Conservation (phyloP, 2,329 filamentous ascomycete species). For the Colletotrichum lupini region DNA sequence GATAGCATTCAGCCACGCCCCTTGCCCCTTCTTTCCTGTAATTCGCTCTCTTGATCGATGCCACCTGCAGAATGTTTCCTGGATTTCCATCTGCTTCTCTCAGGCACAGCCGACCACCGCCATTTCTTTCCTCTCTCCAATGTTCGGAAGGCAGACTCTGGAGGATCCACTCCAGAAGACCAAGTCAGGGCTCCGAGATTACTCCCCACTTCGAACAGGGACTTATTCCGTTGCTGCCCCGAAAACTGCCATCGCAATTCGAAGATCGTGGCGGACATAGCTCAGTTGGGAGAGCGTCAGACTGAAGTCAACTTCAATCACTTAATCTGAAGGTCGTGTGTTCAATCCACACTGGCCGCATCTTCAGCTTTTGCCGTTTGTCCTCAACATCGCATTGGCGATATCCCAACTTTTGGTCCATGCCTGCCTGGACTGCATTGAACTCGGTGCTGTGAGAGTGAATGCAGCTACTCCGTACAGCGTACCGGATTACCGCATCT, state of each 20-base stretch:
- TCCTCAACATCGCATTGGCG: background rate
- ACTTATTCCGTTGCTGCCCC: background rate
- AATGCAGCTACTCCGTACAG: too few relatives aligned
- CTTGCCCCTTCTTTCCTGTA: background rate
- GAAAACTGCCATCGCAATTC: rapidly evolving
- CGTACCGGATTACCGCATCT: too few relatives aligned
- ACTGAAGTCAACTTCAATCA: slow-evolving; percentile 35
- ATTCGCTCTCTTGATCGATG: background rate
- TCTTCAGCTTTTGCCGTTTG: slow-evolving; percentile 7
- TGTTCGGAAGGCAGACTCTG: background rate
- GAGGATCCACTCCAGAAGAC: background rate
- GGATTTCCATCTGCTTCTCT: background rate
- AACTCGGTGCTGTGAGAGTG: background rate
- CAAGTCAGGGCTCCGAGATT: background rate
- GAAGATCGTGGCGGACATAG: slow-evolving; percentile 35
- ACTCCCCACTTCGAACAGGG: background rate
- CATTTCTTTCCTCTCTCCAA: background rate
- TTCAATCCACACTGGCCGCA: slow-evolving; percentile 37
- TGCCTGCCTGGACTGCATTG: background rate
- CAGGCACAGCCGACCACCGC: background rate
- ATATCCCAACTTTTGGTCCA: background rate
- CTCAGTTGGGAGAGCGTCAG: slow-evolving; percentile 36
- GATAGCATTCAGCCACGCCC: background rate
- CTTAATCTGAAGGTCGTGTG: slow-evolving; percentile 35
- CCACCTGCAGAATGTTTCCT: background rate